These are phyloP conservation scores for Ustilago vetiveriae DNA, from an alignment of 1,284 basidiomycete genomes.

Conservation along the genomic window DNA sequence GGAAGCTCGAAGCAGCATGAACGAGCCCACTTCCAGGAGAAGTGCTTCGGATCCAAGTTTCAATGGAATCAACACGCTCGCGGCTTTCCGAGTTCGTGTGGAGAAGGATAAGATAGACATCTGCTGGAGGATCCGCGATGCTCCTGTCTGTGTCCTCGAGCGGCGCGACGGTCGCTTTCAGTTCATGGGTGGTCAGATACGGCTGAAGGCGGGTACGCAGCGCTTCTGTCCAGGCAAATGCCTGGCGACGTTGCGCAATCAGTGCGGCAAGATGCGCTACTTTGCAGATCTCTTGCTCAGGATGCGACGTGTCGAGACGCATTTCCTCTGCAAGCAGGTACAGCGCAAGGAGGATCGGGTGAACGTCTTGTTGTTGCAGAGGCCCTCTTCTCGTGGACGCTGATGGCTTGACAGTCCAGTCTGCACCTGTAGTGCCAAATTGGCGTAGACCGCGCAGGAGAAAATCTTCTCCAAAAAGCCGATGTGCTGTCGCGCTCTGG, in stretches of 20 bases:
- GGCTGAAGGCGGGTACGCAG: constrained; percentile 6
- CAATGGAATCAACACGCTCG: background rate
- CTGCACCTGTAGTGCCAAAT: background rate
- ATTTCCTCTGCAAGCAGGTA: constrained; percentile 54
- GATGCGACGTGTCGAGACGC: constrained; percentile 20
- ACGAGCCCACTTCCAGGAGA: too few relatives aligned
- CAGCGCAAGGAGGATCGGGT: constrained; percentile 14
- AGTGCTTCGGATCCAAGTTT: constrained; percentile 9
- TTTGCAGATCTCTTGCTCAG: background rate
- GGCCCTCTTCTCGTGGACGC: background rate
- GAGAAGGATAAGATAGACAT: constrained; percentile 20
- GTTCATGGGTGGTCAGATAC: background rate
- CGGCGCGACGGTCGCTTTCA: too few relatives aligned
- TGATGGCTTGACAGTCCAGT: background rate
- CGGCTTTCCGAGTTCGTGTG: background rate
- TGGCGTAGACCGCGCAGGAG: constrained; percentile 14
- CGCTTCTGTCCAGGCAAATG: constrained; percentile 13
- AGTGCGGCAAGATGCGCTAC: constrained; percentile 3
- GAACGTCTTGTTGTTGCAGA: constrained; percentile 7
- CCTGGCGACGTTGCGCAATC: background rate
- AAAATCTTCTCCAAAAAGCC: constrained; percentile 14
- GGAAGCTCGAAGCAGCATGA: constrained; percentile 5
- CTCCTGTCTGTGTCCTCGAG: background rate
- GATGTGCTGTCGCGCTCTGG: constrained; percentile 2
- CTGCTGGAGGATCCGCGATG: constrained; percentile 2